Percentiles rank a stretch among this genome's conserved stretches.
phyloP scores from a whole-genome alignment of 805 yeast species.

The Wickerhamiella allomyrinae region DNA sequence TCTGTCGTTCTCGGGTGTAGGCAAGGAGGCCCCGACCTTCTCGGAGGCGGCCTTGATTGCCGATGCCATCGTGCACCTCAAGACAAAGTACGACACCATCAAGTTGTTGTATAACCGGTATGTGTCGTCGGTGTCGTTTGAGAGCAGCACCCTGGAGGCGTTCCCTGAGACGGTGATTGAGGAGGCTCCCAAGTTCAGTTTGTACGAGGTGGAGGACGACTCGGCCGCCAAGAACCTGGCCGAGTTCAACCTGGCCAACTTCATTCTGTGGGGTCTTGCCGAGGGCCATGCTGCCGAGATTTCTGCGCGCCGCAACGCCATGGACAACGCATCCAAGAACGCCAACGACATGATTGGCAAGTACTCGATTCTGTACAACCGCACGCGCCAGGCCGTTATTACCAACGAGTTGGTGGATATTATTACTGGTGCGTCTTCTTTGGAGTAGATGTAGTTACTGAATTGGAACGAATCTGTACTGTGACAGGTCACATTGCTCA shows the following conservation, averaged over 20 bases:
- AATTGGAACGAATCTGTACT: neutral
- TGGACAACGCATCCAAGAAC: conserved; percentile 99
- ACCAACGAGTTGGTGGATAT: conserved; percentile 99
- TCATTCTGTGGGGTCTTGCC: conserved; percentile 80
- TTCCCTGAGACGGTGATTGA: conserved; percentile 60
- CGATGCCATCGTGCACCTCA: conserved; percentile 58
- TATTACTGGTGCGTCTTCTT: conserved; percentile 98
- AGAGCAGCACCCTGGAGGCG: conserved; percentile 57
- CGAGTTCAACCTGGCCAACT: conserved; percentile 82
- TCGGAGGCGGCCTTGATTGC: conserved; percentile 78
- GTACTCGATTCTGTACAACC: conserved; percentile 95
- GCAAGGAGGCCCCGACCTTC: conserved; percentile 94
- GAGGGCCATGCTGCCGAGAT: conserved; percentile 98
- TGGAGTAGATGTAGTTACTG: conserved; percentile 42
- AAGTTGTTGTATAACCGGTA: conserved; percentile 81
- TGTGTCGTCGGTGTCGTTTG: conserved; percentile 76
- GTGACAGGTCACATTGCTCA: too few species aligned
- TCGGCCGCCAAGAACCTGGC: conserved; percentile 32
- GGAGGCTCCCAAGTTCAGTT: conserved; percentile 70
- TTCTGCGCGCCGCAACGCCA: conserved; percentile 97
- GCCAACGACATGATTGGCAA: conserved; percentile 97
- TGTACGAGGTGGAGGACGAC: conserved; percentile 52
- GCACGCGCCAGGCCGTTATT: conserved; percentile 98
- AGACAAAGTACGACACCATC: conserved; percentile 48
- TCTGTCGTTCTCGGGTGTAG: conserved; percentile 77